These are phyloP conservation scores for Plantago major DNA, from an alignment of 257 asterid genomes.

Conservation along the genomic window DNA sequence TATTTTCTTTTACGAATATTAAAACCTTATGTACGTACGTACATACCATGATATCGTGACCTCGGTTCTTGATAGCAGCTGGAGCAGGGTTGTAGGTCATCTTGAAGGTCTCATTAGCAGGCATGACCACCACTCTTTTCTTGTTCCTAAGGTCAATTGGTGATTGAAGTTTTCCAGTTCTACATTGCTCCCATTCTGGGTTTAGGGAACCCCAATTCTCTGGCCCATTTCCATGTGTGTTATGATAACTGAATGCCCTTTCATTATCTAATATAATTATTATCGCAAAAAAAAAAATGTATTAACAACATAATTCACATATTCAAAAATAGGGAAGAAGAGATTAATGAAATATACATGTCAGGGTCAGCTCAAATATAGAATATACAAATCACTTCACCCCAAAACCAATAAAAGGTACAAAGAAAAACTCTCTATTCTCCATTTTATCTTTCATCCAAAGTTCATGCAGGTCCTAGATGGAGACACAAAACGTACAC, in stretches of 20 bases:
- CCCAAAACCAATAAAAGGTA: no score
- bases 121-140: constrained; percentile 21
- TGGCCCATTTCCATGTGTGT: constrained; percentile 40
- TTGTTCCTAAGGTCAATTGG: constrained; percentile 45
- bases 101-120: constrained; percentile 25
- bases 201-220: constrained; percentile 43
- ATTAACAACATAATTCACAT: neutral
- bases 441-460: no score
- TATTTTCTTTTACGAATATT: no score
- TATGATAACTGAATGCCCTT: constrained; percentile 30
- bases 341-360: no score
- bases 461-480: no score
- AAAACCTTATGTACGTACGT: neutral
- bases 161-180: constrained; percentile 51
- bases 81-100: constrained; percentile 44
- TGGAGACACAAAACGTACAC: no score
- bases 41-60: constrained; percentile 59
- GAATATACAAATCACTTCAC: no score
- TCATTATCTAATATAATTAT: constrained; percentile 36
- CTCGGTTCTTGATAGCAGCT: constrained; percentile 49
- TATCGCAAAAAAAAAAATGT: neutral
- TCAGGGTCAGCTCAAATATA: no score
- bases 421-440: no score
- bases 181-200: constrained; percentile 44
- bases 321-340: no score